Conservation (phyloP, 225 moss, liverwort and hornwort genomes). For the Bryum argenteum region DNA sequence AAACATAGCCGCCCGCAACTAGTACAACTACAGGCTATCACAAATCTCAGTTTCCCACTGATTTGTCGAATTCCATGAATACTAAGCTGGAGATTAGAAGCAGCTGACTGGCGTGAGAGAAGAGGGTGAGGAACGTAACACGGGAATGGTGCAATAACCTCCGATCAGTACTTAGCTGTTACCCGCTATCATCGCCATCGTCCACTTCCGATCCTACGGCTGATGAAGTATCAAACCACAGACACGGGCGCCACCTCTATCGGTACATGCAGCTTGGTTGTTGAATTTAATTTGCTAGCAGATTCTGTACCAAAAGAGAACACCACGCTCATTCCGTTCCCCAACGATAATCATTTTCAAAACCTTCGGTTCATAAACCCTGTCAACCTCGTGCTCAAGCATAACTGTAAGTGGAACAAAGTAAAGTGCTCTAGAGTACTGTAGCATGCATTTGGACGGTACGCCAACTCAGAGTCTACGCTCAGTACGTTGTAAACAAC, state of each 20-base stretch:
- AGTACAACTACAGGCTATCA: constrained; percentile 21
- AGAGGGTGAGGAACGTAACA: constrained; percentile 26
- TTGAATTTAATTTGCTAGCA: constrained; percentile 29
- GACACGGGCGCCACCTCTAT: constrained; percentile 43
- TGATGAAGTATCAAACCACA: constrained; percentile 11
- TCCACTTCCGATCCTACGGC: constrained; percentile 32
- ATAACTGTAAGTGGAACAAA: neutral
- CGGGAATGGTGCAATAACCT: constrained; percentile 44
- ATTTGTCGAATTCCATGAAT: constrained; percentile 2
- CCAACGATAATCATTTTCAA: neutral
- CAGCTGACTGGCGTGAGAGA: constrained; percentile 24
- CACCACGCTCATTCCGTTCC: neutral
- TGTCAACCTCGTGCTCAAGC: constrained; percentile 11
- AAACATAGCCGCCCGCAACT: constrained; percentile 26
- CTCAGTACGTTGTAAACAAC: constrained; percentile 3
- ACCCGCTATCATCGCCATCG: constrained; percentile 30
- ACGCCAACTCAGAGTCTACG: neutral
- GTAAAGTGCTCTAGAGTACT: constrained; percentile 3
- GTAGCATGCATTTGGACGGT: constrained; percentile 10
- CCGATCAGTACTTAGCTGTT: constrained; percentile 30
- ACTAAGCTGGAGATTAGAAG: constrained; percentile 16
- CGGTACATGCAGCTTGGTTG: constrained; percentile 36
- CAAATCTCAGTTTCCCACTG: neutral
- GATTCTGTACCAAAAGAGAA: constrained; percentile 30
- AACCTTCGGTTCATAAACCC: neutral